Conservation (phyloP, 1,284 basidiomycete species). For the Naganishia liquefaciens region DNA sequence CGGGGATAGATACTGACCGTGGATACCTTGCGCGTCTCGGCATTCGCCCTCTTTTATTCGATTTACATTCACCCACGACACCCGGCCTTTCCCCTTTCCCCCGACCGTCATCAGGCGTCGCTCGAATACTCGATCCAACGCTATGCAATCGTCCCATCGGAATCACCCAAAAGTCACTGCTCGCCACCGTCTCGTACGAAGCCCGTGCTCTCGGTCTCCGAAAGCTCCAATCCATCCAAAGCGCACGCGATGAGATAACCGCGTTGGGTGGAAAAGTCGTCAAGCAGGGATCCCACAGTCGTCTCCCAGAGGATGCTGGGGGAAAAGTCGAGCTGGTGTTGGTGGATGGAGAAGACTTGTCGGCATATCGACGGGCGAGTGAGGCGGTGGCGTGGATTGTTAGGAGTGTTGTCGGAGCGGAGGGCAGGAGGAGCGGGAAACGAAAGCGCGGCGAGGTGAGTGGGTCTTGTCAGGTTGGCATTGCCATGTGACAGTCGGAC, state of each 20-base stretch:
- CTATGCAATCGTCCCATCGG: conserved; percentile 50
- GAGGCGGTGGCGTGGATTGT: conserved; percentile 45
- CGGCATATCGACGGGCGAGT: conserved; percentile 46
- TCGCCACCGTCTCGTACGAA: conserved; percentile 53
- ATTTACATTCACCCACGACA: too few species aligned
- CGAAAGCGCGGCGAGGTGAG: conserved; percentile 7
- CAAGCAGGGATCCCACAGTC: not conserved
- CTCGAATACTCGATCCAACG: conserved; percentile 47
- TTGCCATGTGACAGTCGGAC: not conserved
- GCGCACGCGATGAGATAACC: conserved; percentile 41
- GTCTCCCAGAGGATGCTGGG: not conserved
- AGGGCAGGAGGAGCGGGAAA: not conserved
- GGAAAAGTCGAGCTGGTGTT: conserved; percentile 41
- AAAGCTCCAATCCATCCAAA: conserved; percentile 48
- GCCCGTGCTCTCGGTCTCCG: conserved; percentile 47
- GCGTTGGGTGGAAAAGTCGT: conserved; percentile 28
- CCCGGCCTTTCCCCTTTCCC: too few species aligned
- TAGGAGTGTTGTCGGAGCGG: conserved; percentile 38
- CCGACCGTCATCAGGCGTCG: conserved; percentile 40
- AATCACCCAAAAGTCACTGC: conserved; percentile 52
- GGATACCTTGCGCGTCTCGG: not conserved
- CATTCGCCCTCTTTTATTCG: not conserved
- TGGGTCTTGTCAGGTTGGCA: not conserved
- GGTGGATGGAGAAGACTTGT: conserved; percentile 53
- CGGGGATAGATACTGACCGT: too few species aligned